Conservation (phyloP, 768 basidiomycete genomes). For the Naematelia encephala region DNA sequence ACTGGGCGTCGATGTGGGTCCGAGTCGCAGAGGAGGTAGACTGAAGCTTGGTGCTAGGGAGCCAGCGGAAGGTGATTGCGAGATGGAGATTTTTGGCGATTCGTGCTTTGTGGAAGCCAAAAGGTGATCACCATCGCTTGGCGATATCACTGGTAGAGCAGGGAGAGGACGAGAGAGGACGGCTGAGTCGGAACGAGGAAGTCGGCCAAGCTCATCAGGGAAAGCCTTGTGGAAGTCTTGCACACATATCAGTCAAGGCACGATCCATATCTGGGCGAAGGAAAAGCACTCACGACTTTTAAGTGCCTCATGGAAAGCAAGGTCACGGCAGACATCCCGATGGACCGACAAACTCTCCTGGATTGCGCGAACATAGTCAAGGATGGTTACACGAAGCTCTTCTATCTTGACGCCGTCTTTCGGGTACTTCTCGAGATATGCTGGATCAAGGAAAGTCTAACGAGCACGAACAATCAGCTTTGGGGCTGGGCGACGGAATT, state of each 20-base stretch:
- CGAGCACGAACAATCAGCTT: slow-evolving; percentile 4
- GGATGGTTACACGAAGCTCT: slow-evolving; percentile 65
- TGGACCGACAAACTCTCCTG: slow-evolving; percentile 82
- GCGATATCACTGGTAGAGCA: neutral
- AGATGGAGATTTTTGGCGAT: slow-evolving; percentile 5
- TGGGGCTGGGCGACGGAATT: neutral
- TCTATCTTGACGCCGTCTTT: slow-evolving; percentile 69
- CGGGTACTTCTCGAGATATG: slow-evolving; percentile 66
- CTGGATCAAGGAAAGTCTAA: slow-evolving; percentile 64
- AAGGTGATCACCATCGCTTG: neutral
- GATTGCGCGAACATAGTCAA: slow-evolving; percentile 66
- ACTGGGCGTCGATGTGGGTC: slow-evolving; percentile 9
- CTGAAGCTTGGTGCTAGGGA: slow-evolving; percentile 11
- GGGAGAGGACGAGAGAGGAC: slow-evolving; percentile 3
- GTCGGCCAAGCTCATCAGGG: slow-evolving; percentile 26
- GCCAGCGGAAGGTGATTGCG: neutral
- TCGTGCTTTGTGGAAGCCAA: neutral
- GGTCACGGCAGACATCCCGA: slow-evolving; percentile 79
- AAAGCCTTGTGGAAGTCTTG: slow-evolving; percentile 36
- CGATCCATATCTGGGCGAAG: too few species aligned
- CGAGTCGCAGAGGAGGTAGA: slow-evolving; percentile 29
- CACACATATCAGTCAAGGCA: slow-evolving; percentile 7
- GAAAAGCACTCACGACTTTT: slow-evolving; percentile 54
- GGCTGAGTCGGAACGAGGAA: slow-evolving; percentile 14
- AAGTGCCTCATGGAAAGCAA: slow-evolving; percentile 86